Conservation (phyloP, 306 rosid species). For the Crotalaria pallida region DNA sequence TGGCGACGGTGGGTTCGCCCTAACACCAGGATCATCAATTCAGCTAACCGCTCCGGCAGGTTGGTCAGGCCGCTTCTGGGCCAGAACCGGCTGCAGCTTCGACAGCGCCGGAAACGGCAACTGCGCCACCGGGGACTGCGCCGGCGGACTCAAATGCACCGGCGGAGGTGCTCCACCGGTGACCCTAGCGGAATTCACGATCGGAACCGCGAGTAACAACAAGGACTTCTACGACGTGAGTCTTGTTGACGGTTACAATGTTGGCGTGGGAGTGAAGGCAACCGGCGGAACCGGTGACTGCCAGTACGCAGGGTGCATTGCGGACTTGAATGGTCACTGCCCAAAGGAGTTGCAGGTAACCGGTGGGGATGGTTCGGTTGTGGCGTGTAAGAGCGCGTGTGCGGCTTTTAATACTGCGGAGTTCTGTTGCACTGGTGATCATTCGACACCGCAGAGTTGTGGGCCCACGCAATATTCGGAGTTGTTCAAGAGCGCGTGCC, state of each 20-base stretch:
- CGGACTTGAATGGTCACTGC: conserved; percentile 56
- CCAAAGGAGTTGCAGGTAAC: conserved; percentile 56
- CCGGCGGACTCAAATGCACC: conserved; percentile 44
- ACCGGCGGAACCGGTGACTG: conserved; percentile 78
- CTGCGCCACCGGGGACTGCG: conserved; percentile 61
- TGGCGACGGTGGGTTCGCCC: conserved; percentile 57
- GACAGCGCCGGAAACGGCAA: conserved; percentile 50
- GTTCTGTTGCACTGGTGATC: conserved; percentile 78
- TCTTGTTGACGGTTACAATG: conserved; percentile 88
- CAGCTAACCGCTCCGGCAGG: conserved; percentile 55
- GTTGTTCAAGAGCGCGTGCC: conserved; percentile 84
- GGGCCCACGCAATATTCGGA: conserved; percentile 67
- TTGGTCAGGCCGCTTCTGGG: conserved; percentile 96
- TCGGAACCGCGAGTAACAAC: conserved; percentile 2
- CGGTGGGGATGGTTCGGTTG: conserved; percentile 32
- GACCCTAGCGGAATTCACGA: conserved; percentile 62
- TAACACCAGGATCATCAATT: conserved; percentile 33
- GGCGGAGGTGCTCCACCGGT: conserved; percentile 58
- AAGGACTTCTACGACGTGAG: conserved; percentile 83
- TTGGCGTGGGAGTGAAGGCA: conserved; percentile 64
- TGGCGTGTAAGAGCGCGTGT: conserved; percentile 90
- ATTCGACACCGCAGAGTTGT: conserved; percentile 71
- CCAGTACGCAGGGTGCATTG: conserved; percentile 73
- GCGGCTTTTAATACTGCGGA: conserved; percentile 57
- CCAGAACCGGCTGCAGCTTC: conserved; percentile 61